Evolutionary conservation across 1,139 yeast species (phyloP).

Genomic region (Magnusiomyces ingens): DNA sequence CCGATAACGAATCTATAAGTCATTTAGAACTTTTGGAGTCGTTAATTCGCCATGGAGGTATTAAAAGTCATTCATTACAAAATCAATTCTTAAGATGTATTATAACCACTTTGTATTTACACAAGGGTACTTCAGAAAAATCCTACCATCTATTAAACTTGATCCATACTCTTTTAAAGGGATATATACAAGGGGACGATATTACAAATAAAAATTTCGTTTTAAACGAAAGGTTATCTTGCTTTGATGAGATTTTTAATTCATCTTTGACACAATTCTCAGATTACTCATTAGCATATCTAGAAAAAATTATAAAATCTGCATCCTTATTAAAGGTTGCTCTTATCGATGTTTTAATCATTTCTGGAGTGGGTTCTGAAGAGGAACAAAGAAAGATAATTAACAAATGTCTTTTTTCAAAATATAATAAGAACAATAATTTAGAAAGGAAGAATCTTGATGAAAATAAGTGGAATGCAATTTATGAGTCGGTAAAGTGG

Average conservation of each 20-base stretch:
- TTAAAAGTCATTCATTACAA: neutral
- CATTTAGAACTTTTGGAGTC: slow-evolving; percentile 1
- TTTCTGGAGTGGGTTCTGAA: slow-evolving; percentile 15
- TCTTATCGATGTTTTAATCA: slow-evolving; percentile 11
- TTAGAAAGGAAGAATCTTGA: slow-evolving; percentile 8
- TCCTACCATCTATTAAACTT: neutral
- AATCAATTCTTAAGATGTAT: neutral
- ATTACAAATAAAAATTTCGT: neutral
- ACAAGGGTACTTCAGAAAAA: neutral
- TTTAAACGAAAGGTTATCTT: neutral
- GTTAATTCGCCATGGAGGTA: neutral
- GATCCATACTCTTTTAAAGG: neutral
- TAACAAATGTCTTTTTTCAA: slow-evolving; percentile 7
- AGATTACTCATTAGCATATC: neutral
- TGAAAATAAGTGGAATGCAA: slow-evolving; percentile 5
- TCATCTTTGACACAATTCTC: neutral
- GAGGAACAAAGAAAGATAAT: slow-evolving; percentile 14
- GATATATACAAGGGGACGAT: neutral
- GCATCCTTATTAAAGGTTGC: slow-evolving; percentile 7
- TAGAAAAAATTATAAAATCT: neutral
- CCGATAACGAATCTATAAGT: neutral
- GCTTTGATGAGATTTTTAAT: neutral
- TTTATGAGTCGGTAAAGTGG: slow-evolving; percentile 16
- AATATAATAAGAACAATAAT: neutral
- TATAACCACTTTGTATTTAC: neutral